Base-by-base conservation (phyloP, 2,329 filamentous ascomycete genomes). In the Cytospora piceae region DNA sequence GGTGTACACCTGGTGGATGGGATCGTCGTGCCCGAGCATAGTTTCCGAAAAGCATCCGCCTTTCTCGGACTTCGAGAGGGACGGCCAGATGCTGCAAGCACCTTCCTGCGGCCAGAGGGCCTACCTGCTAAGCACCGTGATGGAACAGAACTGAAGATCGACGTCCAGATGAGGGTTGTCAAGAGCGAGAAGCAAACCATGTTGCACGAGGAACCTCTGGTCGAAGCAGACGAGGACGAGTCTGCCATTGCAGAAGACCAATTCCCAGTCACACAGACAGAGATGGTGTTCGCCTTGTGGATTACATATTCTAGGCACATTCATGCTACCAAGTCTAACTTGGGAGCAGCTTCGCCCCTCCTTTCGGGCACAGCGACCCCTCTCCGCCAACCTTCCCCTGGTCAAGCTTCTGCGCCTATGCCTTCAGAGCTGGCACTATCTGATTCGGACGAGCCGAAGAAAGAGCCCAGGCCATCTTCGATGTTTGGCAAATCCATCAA, bases 11-110 rank as follows among this genome's bases (percentile, higher is more conserved):
- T 98, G 31, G 85, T 91, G 14, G 95, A 99, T 76, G 95, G 95
- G n/a, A 94, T 97, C 72, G 94, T 99, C 20, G 90, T 99, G 64
- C 94, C 95, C 1, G 95, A 99, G 76, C 94, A 97, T 74, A 96
- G 92, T 73, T 98, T 99, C 79, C 88, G 95, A 65, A 89, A 94
- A 70, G 95, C 95, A 8, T 87, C 93, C 65, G 93, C 93, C 4
- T 85, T 97, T 61, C 83, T 97, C 29, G 91, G 92, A 2, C 83
- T 98, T 64, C 89, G 91, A 63, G 92, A 97, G 74, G 93, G 92
- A 32, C 91, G 89, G 55, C 86, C 89, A 54, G 92, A 97, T 77
- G 90, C 90, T 9, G 85, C 90, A 0, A 86, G 89, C 2, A 88
- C 91, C 52, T 97, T 98, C 74, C 79, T 96, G 56, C 87, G 90